These are phyloP conservation scores for Calonectria multiphialidica DNA, from an alignment of 2,329 filamentous ascomycete species.

Conservation along the genomic window DNA sequence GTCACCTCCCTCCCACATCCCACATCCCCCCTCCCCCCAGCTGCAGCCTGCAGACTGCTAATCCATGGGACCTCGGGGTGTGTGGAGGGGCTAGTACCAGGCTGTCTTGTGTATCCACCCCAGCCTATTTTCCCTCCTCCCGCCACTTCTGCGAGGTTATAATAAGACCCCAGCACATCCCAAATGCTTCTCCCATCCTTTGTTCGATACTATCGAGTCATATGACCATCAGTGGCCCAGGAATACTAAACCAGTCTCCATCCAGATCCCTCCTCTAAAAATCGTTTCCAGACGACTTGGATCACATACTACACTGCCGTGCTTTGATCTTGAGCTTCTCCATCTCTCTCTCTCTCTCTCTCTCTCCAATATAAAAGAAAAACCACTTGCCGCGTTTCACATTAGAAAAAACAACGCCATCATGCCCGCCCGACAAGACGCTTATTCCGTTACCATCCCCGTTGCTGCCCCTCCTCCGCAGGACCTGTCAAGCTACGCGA, in stretches of 20 bases:
- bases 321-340: neutral
- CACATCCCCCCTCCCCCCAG: neutral
- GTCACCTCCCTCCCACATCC: conserved; percentile 7
- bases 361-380: neutral
- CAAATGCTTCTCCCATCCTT: neutral
- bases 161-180: conserved; percentile 39
- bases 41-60: neutral
- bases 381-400: neutral
- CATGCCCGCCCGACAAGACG: conserved; percentile 57
- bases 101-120: conserved; percentile 16
- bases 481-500: conserved; percentile 68
- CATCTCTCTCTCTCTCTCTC: neutral
- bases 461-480: conserved; percentile 55
- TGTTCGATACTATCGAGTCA: conserved; percentile 11
- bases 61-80: conserved; percentile 15
- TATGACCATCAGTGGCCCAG: neutral
- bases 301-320: neutral
- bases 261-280: neutral
- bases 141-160: conserved; percentile 32
- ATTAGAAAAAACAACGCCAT: conserved; percentile 27
- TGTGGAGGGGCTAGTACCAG: neutral
- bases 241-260: neutral
- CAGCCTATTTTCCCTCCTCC: conserved; percentile 18
- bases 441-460: conserved; percentile 51
- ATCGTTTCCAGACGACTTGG: neutral